Evolutionary conservation across 257 asterid species (phyloP).

Genomic region (Asclepias syriaca): DNA sequence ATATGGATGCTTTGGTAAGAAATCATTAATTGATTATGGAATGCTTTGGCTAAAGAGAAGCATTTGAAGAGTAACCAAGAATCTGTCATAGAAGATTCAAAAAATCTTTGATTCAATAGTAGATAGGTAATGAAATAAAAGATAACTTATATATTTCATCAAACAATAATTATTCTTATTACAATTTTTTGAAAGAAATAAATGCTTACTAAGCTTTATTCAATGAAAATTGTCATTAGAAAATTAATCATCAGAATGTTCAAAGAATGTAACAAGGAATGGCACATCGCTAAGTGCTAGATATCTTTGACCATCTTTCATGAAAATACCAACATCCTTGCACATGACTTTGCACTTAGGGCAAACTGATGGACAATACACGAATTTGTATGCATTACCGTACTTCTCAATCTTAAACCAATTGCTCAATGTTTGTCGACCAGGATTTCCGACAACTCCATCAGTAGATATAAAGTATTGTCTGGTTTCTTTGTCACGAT

Average conservation of each 20-base stretch:
- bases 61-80: background rate
- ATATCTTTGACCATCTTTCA: conserved; percentile 7
- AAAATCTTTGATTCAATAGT: background rate
- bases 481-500: background rate
- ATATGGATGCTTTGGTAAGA: background rate
- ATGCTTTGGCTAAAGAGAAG: background rate
- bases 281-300: conserved; percentile 1
- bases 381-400: conserved; percentile 5
- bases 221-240: too few relatives aligned
- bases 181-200: too few relatives aligned
- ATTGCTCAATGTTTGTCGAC: background rate
- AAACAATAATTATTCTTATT: too few relatives aligned
- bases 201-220: too few relatives aligned
- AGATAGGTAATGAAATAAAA: too few relatives aligned
- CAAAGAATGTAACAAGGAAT: background rate
- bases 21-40: too few relatives aligned
- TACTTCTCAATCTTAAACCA: conserved; percentile 15
- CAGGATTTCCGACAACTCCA: background rate
- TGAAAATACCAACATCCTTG: conserved; percentile 4
- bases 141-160: too few relatives aligned
- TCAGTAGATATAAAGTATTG: background rate
- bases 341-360: background rate
- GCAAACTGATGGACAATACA: conserved; percentile 10
- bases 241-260: background rate
- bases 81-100: too few relatives aligned